Conservation (phyloP, 352 stramenopile species). For the Elongisporangium prolatum region DNA sequence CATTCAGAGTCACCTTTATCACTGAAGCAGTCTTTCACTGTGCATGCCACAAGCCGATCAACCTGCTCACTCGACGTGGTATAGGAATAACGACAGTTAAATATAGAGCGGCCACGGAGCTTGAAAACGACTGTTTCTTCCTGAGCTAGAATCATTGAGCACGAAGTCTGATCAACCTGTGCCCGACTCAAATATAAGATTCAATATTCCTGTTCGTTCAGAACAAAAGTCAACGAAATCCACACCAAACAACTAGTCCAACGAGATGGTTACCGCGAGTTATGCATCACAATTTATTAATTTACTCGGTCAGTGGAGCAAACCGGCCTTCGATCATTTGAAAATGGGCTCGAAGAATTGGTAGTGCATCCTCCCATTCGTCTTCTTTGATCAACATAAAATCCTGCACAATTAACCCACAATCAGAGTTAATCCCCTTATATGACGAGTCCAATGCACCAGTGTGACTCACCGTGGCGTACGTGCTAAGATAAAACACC, state of each 20-base stretch:
- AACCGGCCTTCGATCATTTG: slow-evolving; percentile 36
- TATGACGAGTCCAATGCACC: too few species aligned
- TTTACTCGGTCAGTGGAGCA: slow-evolving; percentile 18
- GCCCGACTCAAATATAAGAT: neutral
- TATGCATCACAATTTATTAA: neutral
- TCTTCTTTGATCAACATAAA: slow-evolving; percentile 74
- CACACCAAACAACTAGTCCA: neutral
- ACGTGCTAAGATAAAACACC: slow-evolving; percentile 70
- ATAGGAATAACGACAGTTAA: neutral
- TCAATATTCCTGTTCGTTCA: neutral
- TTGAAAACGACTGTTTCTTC: neutral
- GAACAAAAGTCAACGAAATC: neutral
- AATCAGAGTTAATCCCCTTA: too few species aligned
- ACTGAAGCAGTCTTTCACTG: neutral
- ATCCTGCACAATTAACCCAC: slow-evolving; percentile 18
- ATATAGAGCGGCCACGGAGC: neutral
- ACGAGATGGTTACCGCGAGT: neutral
- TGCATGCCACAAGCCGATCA: neutral
- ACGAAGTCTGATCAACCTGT: neutral
- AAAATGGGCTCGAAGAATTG: slow-evolving; percentile 42
- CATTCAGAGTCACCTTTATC: neutral
- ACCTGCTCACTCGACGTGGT: neutral
- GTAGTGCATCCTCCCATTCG: slow-evolving; percentile 49
- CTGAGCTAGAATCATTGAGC: neutral
- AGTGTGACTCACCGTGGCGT: slow-evolving; percentile 40